These are phyloP conservation scores for Calonectria honghensis DNA, from an alignment of 2,329 filamentous ascomycete genomes.

Conservation along the genomic window DNA sequence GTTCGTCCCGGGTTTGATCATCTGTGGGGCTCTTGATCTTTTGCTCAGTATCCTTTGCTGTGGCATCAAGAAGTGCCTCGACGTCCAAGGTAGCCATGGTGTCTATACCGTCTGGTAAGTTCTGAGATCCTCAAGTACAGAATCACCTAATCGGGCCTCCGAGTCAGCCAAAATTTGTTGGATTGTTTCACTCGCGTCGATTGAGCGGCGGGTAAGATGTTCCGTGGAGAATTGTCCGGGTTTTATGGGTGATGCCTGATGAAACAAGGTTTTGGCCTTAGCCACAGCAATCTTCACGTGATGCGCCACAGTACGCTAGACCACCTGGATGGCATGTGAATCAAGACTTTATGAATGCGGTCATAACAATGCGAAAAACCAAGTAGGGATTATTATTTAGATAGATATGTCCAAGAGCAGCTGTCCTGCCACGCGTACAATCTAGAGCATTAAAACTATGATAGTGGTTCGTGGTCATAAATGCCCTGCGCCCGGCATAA, in stretches of 20 bases:
- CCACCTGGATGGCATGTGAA: not conserved
- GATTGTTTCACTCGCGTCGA: constrained; percentile 37
- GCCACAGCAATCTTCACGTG: constrained; percentile 46
- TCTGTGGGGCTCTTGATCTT: constrained; percentile 68
- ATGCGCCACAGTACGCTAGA: constrained; percentile 32
- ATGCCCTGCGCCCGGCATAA: constrained; percentile 50
- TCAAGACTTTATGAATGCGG: not conserved
- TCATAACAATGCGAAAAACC: not conserved
- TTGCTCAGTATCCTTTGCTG: constrained; percentile 77
- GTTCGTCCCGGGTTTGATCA: constrained; percentile 68
- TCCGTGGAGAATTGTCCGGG: constrained; percentile 33
- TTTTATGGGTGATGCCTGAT: constrained; percentile 47
- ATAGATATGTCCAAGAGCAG: constrained; percentile 47
- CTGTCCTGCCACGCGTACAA: constrained; percentile 47
- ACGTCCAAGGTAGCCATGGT: constrained; percentile 79
- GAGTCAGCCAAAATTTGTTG: constrained; percentile 31
- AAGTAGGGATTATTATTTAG: constrained; percentile 48
- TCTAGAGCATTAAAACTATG: constrained; percentile 53
- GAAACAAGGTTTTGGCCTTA: constrained; percentile 51
- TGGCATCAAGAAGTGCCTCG: constrained; percentile 92
- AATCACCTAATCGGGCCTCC: constrained; percentile 39
- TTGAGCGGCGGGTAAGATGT: constrained; percentile 38
- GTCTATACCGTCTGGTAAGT: constrained; percentile 47
- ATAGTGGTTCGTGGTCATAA: constrained; percentile 50
- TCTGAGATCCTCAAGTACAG: constrained; percentile 27